Percentiles rank a stretch among this genome's conserved stretches.
These are phyloP conservation scores for Candida sithepensis DNA, from an alignment of 805 yeast species.

Conservation along the genomic window DNA sequence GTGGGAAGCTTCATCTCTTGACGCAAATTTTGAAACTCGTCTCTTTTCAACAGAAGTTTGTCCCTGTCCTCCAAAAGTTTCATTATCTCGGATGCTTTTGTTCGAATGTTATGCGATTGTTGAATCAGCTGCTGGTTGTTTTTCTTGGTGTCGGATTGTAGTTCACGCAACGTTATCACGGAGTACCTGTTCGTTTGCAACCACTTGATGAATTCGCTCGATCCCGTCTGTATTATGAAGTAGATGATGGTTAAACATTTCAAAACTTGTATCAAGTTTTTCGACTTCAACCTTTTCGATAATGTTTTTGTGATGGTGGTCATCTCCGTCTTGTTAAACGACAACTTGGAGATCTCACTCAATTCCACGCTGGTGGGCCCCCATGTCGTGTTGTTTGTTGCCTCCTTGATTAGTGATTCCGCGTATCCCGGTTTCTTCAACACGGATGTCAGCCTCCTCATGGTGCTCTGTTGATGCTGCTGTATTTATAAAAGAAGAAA, in stretches of 20 bases:
- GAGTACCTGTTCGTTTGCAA: conserved; percentile 36
- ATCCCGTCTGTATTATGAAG: conserved; percentile 52
- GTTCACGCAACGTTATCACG: conserved; percentile 27
- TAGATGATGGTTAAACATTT: conserved; percentile 52
- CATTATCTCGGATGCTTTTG: conserved; percentile 34
- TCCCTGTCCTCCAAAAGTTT: conserved; percentile 30
- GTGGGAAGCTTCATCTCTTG: conserved; percentile 36
- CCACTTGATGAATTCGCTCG: conserved; percentile 48
- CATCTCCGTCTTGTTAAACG: conserved; percentile 38
- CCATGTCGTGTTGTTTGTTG: conserved; percentile 46
- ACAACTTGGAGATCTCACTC: conserved; percentile 46
- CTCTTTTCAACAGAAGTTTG: conserved; percentile 37
- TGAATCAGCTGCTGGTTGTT: conserved; percentile 16
- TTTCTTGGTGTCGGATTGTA: conserved; percentile 21
- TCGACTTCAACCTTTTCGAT: conserved; percentile 36
- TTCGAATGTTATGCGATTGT: conserved; percentile 33
- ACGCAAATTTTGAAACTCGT: conserved; percentile 38
- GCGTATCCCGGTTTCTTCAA: conserved; percentile 29
- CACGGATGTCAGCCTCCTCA: conserved; percentile 27
- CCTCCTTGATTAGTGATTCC: conserved; percentile 33
- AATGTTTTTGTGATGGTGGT: conserved; percentile 38
- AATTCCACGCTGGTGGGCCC: conserved; percentile 55
- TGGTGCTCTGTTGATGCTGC: conserved; percentile 1
- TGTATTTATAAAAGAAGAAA: no score
- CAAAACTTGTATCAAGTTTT: conserved; percentile 37